A percentile compares a stretch with the other conserved stretches of the same genome.
Conservation (phyloP, 179 eudicot species). For the Dionaea muscipula region DNA sequence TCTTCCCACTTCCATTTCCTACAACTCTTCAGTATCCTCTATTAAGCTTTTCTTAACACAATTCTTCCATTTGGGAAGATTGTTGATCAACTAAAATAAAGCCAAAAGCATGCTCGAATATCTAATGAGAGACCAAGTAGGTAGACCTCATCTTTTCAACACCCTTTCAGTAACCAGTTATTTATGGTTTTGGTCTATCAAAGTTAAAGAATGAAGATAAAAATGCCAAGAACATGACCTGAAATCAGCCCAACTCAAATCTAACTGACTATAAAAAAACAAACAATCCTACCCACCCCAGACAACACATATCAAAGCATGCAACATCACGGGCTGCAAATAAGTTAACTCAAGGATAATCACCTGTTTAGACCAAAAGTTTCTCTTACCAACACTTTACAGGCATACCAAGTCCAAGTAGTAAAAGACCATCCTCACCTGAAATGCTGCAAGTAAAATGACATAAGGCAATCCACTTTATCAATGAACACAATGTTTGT, state of each 20-base stretch:
- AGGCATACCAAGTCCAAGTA: too few relatives aligned
- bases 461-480: too few relatives aligned
- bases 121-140: slow-evolving; percentile 21
- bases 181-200: slow-evolving; percentile 2
- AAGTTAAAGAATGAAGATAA: slow-evolving; percentile 5
- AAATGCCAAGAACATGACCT: slow-evolving; percentile 33
- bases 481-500: too few relatives aligned
- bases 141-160: slow-evolving; percentile 54
- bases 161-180: slow-evolving; percentile 8
- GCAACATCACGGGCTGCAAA: too few relatives aligned
- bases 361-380: too few relatives aligned
- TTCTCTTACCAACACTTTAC: too few relatives aligned
- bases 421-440: too few relatives aligned
- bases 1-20: slow-evolving; percentile 9
- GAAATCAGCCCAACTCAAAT: slow-evolving; percentile 7
- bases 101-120: slow-evolving; percentile 41
- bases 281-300: too few relatives aligned
- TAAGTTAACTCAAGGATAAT: too few relatives aligned
- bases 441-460: too few relatives aligned
- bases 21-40: not conserved
- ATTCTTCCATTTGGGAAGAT: not conserved
- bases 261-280: slow-evolving; percentile 5
- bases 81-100: slow-evolving; percentile 27
- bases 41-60: slow-evolving; percentile 11
- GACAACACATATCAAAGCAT: too few relatives aligned